Conservation (phyloP, 768 basidiomycete genomes). For the Tylopilus cervinicoccineus region DNA sequence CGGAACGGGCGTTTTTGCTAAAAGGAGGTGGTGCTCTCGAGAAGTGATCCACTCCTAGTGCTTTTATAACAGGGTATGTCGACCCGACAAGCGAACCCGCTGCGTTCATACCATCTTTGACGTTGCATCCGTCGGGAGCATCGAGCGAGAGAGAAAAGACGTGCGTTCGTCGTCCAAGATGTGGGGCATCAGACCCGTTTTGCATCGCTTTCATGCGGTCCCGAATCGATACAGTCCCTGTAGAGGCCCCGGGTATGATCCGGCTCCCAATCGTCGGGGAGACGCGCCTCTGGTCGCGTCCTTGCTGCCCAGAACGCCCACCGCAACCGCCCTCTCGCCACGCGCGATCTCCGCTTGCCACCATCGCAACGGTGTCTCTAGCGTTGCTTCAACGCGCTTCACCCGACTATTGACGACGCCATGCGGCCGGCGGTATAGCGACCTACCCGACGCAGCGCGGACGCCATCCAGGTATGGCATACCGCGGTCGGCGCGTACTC, state of each 20-base stretch:
- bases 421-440: constrained; percentile 27
- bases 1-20: no score
- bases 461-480: constrained; percentile 37
- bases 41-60: no score
- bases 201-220: constrained; percentile 26
- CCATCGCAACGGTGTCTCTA: constrained; percentile 31
- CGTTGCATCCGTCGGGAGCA: no score
- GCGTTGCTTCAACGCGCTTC: constrained; percentile 45
- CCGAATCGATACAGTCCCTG: constrained; percentile 18
- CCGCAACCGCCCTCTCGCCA: constrained; percentile 62
- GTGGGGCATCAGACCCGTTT: constrained; percentile 11
- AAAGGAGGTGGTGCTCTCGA: no score
- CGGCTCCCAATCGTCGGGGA: constrained; percentile 41
- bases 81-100: no score
- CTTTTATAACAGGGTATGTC: no score
- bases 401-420: constrained; percentile 47
- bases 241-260: constrained; percentile 30
- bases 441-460: constrained; percentile 35
- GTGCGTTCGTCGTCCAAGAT: constrained; percentile 15
- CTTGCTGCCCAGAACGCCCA: constrained; percentile 43
- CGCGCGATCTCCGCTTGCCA: constrained; percentile 58
- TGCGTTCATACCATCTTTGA: no score
- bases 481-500: constrained; percentile 46
- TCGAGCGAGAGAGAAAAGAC: constrained; percentile 1
- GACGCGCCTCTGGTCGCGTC: constrained; percentile 41